These are phyloP conservation scores for Sclerotinia trifoliorum DNA, from an alignment of 2,329 filamentous ascomycete genomes.

Conservation along the genomic window DNA sequence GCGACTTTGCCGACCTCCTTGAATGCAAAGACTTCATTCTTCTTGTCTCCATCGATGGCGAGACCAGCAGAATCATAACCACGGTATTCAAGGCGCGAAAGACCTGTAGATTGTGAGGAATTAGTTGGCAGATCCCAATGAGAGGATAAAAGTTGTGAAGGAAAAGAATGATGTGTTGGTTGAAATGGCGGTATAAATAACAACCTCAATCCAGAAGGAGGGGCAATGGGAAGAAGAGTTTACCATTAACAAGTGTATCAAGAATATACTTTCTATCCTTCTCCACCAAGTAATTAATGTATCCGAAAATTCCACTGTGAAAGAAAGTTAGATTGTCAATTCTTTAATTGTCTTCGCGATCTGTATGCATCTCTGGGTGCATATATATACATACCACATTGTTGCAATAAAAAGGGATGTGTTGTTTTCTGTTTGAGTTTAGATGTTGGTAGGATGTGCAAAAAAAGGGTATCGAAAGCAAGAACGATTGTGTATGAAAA, in stretches of 20 bases:
- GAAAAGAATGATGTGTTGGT: not conserved
- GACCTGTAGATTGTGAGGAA: constrained; percentile 39
- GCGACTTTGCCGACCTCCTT: constrained; percentile 99
- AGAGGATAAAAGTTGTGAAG: not conserved
- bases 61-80: constrained; percentile 97
- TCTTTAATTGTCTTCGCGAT: constrained; percentile 19
- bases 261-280: constrained; percentile 97
- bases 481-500: constrained; percentile 14
- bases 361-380: not conserved
- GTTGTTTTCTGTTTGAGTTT: constrained; percentile 1
- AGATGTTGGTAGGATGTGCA: constrained; percentile 4
- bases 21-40: constrained; percentile 94
- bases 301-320: constrained; percentile 87
- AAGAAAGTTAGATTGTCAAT: constrained; percentile 10
- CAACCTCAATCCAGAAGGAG: constrained; percentile 16
- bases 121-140: constrained; percentile 8
- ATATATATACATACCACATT: constrained; percentile 35
- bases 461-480: constrained; percentile 17
- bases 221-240: constrained; percentile 12
- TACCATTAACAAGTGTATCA: constrained; percentile 89
- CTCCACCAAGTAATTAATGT: constrained; percentile 98
- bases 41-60: constrained; percentile 96
- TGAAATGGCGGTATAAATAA: not conserved
- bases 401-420: constrained; percentile 17
- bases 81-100: constrained; percentile 94